Evolutionary conservation across 2,329 filamentous ascomycete species (phyloP).

Genomic region (Venturia pyrina): DNA sequence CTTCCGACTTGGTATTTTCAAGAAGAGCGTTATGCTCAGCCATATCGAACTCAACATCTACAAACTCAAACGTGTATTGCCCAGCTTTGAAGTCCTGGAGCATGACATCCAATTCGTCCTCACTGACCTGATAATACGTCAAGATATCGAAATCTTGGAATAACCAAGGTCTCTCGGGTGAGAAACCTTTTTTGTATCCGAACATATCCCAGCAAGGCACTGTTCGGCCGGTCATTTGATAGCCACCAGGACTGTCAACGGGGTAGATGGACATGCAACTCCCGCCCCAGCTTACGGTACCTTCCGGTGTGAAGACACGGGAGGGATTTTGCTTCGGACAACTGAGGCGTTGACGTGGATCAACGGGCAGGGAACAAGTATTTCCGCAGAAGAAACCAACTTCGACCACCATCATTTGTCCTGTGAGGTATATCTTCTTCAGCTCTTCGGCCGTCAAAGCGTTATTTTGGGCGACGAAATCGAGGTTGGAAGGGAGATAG

Average conservation of each 20-base stretch:
- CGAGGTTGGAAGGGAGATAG: conserved; percentile 23
- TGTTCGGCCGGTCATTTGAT: conserved; percentile 26
- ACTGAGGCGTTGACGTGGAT: conserved; percentile 1
- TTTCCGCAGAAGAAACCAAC: conserved; percentile 28
- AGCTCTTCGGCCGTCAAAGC: conserved; percentile 21
- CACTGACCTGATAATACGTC: conserved; percentile 25
- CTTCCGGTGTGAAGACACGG: conserved; percentile 26
- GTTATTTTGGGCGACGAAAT: conserved; percentile 26
- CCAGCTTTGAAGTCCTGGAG: conserved; percentile 23
- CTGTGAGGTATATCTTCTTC: conserved; percentile 1
- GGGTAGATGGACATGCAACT: conserved; percentile 29
- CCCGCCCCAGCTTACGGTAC: conserved; percentile 30
- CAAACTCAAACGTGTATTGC: conserved; percentile 23
- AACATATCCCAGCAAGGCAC: conserved; percentile 28
- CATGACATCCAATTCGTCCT: conserved; percentile 23
- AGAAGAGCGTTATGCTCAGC: conserved; percentile 20
- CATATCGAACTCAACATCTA: conserved; percentile 22
- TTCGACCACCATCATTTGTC: background rate
- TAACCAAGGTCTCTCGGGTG: conserved; percentile 25
- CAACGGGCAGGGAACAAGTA: conserved; percentile 15
- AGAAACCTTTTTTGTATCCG: conserved; percentile 23
- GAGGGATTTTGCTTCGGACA: conserved; percentile 26
- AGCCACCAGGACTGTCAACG: conserved; percentile 30
- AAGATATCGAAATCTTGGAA: conserved; percentile 28
- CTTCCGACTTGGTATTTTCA: conserved; percentile 15